Percentiles rank a stretch among this genome's conserved stretches.
Conservation (phyloP, 352 stramenopile species). For the Paralagenidium karlingii region DNA sequence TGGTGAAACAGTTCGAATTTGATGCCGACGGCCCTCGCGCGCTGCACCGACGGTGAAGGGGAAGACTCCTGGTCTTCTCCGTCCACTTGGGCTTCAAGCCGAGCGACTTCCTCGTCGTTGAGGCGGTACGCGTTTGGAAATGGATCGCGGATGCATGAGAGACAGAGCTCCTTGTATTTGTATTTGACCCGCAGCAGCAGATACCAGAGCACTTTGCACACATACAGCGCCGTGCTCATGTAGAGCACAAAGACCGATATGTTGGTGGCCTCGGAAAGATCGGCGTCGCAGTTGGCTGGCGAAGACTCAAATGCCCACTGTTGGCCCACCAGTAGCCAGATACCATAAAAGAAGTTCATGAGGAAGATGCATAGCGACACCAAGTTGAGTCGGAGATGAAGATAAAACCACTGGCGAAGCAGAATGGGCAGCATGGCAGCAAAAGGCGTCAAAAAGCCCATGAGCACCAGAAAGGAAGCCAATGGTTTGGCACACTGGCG, state of each 20-base stretch:
- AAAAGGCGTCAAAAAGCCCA: slow-evolving; percentile 17
- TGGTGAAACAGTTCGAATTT: too few relatives aligned
- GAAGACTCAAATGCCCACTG: slow-evolving; percentile 20
- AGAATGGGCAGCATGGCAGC: slow-evolving; percentile 16
- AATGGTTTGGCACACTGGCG: slow-evolving; percentile 18
- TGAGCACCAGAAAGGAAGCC: slow-evolving; percentile 11
- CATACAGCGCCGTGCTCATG: slow-evolving; percentile 14
- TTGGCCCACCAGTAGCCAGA: slow-evolving; percentile 19
- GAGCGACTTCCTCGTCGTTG: slow-evolving; percentile 11
- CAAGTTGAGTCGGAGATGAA: slow-evolving; percentile 16
- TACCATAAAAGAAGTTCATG: slow-evolving; percentile 9
- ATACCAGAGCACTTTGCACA: slow-evolving; percentile 23
- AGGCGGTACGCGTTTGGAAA: slow-evolving; percentile 13
- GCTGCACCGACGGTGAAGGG: too few relatives aligned
- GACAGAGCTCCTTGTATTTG: slow-evolving; percentile 12
- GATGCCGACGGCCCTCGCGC: too few relatives aligned
- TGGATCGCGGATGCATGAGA: slow-evolving; percentile 19
- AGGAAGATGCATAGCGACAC: slow-evolving; percentile 6
- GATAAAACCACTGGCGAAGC: slow-evolving; percentile 24
- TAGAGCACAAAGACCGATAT: slow-evolving; percentile 17
- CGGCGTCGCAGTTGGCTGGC: slow-evolving; percentile 14
- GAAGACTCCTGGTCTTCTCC: too few relatives aligned
- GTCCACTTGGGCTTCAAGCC: slow-evolving; percentile 9
- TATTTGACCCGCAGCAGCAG: slow-evolving; percentile 17
- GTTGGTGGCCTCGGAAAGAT: slow-evolving; percentile 19